Percentiles rank a stretch among this genome's conserved stretches.
phyloP scores from a whole-genome alignment of 1,284 basidiomycete species.

The Austroboletus rostrupii region DNA sequence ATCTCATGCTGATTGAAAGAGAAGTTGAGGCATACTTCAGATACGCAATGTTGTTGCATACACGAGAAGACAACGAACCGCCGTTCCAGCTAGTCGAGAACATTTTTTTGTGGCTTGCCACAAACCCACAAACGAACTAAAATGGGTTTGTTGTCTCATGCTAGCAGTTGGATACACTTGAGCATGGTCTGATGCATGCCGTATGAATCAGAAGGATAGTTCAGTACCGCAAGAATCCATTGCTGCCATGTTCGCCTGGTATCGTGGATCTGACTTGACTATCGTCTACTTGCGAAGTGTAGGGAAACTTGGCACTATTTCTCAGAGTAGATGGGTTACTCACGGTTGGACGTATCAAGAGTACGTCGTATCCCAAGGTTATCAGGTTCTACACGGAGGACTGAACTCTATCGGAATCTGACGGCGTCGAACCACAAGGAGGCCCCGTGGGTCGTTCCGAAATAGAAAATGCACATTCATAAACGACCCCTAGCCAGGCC shows the following conservation, averaged over 20 bases:
- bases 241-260: neutral
- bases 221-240: neutral
- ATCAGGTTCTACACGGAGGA: neutral
- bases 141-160: neutral
- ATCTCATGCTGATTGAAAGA: neutral
- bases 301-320: neutral
- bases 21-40: neutral
- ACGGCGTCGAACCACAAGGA: neutral
- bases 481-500: neutral
- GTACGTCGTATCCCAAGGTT: neutral
- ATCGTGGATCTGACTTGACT: neutral
- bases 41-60: neutral
- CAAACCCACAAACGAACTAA: neutral
- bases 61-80: neutral
- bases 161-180: neutral
- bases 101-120: neutral
- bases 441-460: neutral
- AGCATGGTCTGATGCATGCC: neutral
- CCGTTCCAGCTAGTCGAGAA: neutral
- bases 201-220: neutral
- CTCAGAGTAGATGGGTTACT: neutral
- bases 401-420: neutral
- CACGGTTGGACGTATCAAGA: neutral
- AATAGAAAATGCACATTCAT: neutral
- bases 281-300: neutral